A percentile compares a stretch with the other conserved stretches of the same genome.
Evolutionary conservation across 2,329 filamentous ascomycete species (phyloP).

Genomic region (Geoglossum cookeanum): DNA sequence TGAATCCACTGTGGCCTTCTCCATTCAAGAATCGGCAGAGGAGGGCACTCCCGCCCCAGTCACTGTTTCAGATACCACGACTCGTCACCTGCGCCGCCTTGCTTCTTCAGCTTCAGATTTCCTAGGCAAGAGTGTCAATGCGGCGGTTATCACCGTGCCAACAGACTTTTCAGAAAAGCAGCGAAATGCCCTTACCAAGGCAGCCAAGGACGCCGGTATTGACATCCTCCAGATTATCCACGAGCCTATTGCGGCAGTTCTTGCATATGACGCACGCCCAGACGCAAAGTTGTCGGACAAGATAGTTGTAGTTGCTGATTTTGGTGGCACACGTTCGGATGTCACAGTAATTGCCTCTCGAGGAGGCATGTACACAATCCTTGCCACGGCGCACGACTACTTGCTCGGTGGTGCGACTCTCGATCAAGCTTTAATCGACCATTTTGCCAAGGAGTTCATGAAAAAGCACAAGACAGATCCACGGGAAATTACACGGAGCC

Average conservation of each 20-base stretch:
- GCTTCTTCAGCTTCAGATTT: slow-evolving; percentile 74
- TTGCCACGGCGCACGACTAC: slow-evolving; percentile 89
- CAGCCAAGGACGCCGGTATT: slow-evolving; percentile 62
- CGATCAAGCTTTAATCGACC: slow-evolving; percentile 80
- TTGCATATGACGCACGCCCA: slow-evolving; percentile 78
- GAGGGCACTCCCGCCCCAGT: slow-evolving; percentile 44
- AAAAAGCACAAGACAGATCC: slow-evolving; percentile 93
- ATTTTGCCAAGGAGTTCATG: slow-evolving; percentile 96
- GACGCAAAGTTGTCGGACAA: slow-evolving; percentile 65
- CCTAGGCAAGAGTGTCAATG: slow-evolving; percentile 79
- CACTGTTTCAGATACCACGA: slow-evolving; percentile 61
- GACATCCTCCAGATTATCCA: slow-evolving; percentile 86
- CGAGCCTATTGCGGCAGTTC: slow-evolving; percentile 72
- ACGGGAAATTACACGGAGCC: slow-evolving; percentile 54
- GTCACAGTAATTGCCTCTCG: slow-evolving; percentile 78
- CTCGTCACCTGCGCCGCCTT: slow-evolving; percentile 68
- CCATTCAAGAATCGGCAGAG: slow-evolving; percentile 42
- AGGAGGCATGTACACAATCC: slow-evolving; percentile 88
- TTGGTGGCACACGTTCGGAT: slow-evolving; percentile 85
- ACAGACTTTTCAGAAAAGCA: slow-evolving; percentile 85
- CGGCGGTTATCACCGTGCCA: slow-evolving; percentile 84
- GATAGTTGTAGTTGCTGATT: slow-evolving; percentile 74
- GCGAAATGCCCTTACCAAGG: slow-evolving; percentile 57
- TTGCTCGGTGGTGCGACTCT: slow-evolving; percentile 73
- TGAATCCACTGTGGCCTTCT: slow-evolving; percentile 57